Evolutionary conservation across 2,329 filamentous ascomycete species (phyloP), one percentile per base, ranked within the genome.

Genomic region (Whalleya microplaca): DNA sequence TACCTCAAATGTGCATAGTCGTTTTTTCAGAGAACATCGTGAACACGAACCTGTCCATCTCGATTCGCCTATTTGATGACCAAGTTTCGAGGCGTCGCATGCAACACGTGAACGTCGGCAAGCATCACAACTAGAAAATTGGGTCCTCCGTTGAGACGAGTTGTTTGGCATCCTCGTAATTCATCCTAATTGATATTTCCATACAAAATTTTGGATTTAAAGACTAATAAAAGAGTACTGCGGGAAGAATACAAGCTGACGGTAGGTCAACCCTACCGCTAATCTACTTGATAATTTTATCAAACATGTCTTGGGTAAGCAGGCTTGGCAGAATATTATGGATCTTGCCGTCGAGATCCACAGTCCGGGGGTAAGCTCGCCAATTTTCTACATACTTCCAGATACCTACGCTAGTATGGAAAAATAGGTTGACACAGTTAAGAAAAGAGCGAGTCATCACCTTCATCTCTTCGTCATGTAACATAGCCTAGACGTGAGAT

Each of bases 51-150:
- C 60, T 18, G 21, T 27, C 51, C 51, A 53, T 32, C 23, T 45
- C 19, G 5, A n/a, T 40, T 60, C 40, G 3, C 53, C 59, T 16
- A 53, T 45, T 21, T 45, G 52, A 53, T 59, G 32, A 23, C 55
- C 60, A 29, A 16, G 52, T 60, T 62, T 59, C 47, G 64, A 54
- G 27, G 70, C 69, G 51, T 73, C 69, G 51, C 71, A 72, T 14
- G 64, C 64, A 42, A 72, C 69, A 2, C 70, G 64, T 21, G 69
- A 66, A 21, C 62, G 63, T 23, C 71, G 70, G 46, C 70, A 72
- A 18, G 64, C 63, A 59, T 73, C 71, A 48, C 71, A 73, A 50
- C 70, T 72, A 10, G 70, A 73, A 49, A 71, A 73, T 44, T 72
- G 71, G 21, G 59, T 68, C 23, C 70, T 53, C 49, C 55, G 27